Evolutionary conservation across 805 yeast genomes (phyloP).

Genomic region (Saccharomycopsis sp.): DNA sequence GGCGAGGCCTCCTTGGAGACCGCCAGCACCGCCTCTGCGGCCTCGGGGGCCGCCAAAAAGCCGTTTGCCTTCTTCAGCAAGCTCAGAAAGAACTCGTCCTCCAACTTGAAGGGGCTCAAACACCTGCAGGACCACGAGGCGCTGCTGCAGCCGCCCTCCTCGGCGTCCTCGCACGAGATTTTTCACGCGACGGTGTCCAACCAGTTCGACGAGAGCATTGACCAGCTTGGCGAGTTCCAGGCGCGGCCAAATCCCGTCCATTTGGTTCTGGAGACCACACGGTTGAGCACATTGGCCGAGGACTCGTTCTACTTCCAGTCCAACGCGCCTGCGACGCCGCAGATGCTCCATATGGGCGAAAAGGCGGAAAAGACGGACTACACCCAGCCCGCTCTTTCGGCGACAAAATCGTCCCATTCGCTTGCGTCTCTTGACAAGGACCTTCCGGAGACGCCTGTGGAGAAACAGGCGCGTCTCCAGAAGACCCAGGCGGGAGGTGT

Average conservation of each 20-base stretch:
- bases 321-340: not conserved
- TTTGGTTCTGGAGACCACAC: not conserved
- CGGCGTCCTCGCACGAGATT: slow-evolving; percentile 8
- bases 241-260: not conserved
- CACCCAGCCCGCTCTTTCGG: slow-evolving; percentile 3
- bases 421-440: slow-evolving; percentile 1
- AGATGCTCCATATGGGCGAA: not conserved
- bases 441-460: slow-evolving; percentile 5
- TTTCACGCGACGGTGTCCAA: slow-evolving; percentile 4
- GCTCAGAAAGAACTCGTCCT: slow-evolving; percentile 6
- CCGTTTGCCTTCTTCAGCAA: slow-evolving; percentile 17
- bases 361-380: slow-evolving; percentile 16
- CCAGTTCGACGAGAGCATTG: not conserved
- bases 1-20: not conserved
- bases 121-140: not conserved
- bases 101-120: not conserved
- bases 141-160: not conserved
- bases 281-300: not conserved
- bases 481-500: too few relatives aligned
- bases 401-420: not conserved
- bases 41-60: slow-evolving; percentile 2
- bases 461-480: not conserved
- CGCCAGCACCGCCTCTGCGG: not conserved
- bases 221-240: not conserved
- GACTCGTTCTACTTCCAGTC: not conserved